Conservation (phyloP, 345 rosid species). For the Arabidopsis arenosa region DNA sequence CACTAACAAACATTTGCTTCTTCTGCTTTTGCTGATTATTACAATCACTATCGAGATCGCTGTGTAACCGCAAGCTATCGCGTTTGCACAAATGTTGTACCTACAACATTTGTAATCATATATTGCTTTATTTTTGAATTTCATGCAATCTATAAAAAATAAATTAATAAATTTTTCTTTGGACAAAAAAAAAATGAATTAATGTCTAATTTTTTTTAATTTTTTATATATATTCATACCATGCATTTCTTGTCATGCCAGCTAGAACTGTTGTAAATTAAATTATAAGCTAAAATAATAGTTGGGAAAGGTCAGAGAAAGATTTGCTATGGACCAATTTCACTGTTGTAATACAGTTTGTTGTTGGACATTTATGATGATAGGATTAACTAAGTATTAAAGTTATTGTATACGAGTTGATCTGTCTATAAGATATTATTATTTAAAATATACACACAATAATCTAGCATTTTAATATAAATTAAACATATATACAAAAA, state of each 20-base stretch:
- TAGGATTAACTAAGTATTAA: not conserved
- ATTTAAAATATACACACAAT: not conserved
- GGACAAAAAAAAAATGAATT: too few relatives aligned
- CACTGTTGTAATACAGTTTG: constrained; percentile 11
- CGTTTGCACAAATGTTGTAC: constrained; percentile 60
- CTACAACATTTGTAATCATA: constrained; percentile 44
- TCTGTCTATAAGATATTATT: not conserved
- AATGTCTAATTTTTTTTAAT: not conserved
- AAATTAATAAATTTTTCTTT: too few relatives aligned
- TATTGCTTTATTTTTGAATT: not conserved
- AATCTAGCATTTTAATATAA: not conserved
- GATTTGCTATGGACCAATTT: constrained; percentile 16
- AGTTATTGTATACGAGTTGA: not conserved
- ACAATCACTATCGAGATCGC: constrained; percentile 53
- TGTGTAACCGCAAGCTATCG: constrained; percentile 63
- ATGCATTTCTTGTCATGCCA: constrained; percentile 1
- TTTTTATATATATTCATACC: not conserved
- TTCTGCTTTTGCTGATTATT: constrained; percentile 29
- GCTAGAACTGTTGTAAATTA: constrained; percentile 13
- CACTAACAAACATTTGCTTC: constrained; percentile 43
- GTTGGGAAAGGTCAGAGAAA: not conserved
- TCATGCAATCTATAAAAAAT: not conserved
- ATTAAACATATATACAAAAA: not conserved
- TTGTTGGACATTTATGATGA: constrained; percentile 33
- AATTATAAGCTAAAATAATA: not conserved